Conservation (phyloP, 352 stramenopile species). For the Thraustochytrium sp. region DNA sequence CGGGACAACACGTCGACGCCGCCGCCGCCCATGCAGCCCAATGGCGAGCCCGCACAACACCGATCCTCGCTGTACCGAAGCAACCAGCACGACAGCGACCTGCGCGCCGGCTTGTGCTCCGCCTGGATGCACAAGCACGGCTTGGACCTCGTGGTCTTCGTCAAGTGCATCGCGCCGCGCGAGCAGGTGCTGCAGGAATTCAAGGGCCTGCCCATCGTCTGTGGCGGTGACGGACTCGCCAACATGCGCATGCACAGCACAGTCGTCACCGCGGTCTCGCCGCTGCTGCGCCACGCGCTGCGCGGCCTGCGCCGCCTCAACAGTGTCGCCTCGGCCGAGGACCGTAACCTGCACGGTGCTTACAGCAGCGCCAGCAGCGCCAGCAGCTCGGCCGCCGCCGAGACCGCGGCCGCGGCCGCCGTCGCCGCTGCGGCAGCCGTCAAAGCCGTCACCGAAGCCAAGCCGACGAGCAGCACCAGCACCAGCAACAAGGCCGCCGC, state of each 20-base stretch:
- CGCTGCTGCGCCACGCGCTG: constrained; percentile 13
- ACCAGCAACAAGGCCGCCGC: too few relatives aligned
- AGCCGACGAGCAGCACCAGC: too few relatives aligned
- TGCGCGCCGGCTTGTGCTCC: neutral
- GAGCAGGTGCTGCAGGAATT: constrained; percentile 10
- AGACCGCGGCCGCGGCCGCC: neutral
- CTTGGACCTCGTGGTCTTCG: constrained; percentile 1
- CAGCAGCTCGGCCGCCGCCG: neutral
- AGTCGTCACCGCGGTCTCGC: neutral
- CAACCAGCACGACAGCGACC: constrained; percentile 25
- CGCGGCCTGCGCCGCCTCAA: neutral
- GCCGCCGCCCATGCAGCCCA: neutral
- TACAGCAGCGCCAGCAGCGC: neutral
- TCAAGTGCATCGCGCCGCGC: neutral
- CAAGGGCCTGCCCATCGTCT: constrained; percentile 16
- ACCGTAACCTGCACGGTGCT: neutral
- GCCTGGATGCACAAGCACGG: neutral
- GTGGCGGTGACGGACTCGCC: neutral
- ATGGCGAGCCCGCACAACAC: too few relatives aligned
- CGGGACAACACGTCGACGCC: neutral
- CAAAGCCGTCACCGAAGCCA: too few relatives aligned
- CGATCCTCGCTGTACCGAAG: neutral
- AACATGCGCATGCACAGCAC: constrained; percentile 24
- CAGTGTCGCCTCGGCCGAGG: neutral
- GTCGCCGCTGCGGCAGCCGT: neutral